Conservation (phyloP, 75 land plant species). For the Cryptomeria japonica region DNA sequence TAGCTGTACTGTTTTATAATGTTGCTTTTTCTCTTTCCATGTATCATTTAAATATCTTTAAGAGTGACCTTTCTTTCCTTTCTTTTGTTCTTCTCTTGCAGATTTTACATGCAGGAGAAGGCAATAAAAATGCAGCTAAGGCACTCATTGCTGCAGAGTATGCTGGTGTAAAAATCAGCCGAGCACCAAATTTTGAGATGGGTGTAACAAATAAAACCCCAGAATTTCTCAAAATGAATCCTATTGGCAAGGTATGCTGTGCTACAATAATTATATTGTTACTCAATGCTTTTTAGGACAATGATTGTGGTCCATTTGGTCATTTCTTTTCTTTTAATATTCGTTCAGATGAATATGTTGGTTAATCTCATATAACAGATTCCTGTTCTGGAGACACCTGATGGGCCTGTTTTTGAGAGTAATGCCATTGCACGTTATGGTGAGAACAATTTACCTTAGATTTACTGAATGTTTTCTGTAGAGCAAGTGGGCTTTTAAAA, state of each 20-base stretch:
- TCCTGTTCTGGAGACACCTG: constrained; percentile 95
- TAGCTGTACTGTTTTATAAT: background rate
- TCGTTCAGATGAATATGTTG: background rate
- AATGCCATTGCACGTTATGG: constrained; percentile 97
- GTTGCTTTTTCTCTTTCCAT: background rate
- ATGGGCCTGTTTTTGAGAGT: constrained; percentile 92
- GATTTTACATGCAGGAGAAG: constrained; percentile 56
- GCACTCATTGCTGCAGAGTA: constrained; percentile 86
- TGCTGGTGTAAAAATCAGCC: constrained; percentile 63
- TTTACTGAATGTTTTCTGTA: background rate
- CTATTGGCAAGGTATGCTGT: constrained; percentile 82
- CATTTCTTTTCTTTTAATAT: background rate
- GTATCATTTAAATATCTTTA: background rate
- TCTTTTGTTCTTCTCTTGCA: constrained; percentile 18
- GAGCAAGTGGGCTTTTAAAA: background rate
- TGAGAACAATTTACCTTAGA: constrained; percentile 19
- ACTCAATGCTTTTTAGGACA: background rate
- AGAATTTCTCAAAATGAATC: constrained; percentile 86
- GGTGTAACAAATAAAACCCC: constrained; percentile 85
- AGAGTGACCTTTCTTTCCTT: background rate
- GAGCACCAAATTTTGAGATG: constrained; percentile 71
- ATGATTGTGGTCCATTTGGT: background rate
- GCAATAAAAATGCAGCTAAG: constrained; percentile 82
- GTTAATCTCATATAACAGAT: constrained; percentile 43
- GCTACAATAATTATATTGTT: background rate